Percentiles rank a stretch among this genome's conserved stretches.
These are phyloP conservation scores for Colletotrichum agaves DNA, from an alignment of 2,329 filamentous ascomycete genomes.

Conservation along the genomic window DNA sequence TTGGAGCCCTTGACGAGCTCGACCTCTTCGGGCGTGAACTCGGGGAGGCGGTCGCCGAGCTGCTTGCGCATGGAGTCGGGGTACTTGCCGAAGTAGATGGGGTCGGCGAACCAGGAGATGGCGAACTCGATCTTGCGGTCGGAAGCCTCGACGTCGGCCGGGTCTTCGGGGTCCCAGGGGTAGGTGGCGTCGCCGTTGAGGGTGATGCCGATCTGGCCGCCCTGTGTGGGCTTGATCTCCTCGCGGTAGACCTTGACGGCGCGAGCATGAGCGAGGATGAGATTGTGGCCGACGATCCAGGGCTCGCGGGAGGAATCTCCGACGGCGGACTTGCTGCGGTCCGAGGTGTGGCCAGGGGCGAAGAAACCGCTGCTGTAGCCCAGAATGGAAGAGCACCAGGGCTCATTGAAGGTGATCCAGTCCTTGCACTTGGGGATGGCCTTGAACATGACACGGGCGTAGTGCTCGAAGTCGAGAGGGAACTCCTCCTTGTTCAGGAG, in stretches of 20 bases:
- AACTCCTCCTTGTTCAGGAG: conserved; percentile 85
- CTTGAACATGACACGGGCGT: conserved; percentile 80
- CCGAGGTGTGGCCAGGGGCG: conserved; percentile 84
- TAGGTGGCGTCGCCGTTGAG: conserved; percentile 87
- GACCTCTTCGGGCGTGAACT: conserved; percentile 77
- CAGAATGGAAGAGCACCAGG: conserved; percentile 84
- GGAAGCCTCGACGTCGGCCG: conserved; percentile 78
- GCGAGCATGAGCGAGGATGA: conserved; percentile 81
- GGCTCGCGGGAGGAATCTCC: conserved; percentile 82
- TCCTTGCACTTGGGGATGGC: conserved; percentile 81
- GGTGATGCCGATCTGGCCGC: conserved; percentile 87
- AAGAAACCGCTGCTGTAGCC: conserved; percentile 83
- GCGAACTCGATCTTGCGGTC: conserved; percentile 87
- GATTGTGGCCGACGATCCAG: conserved; percentile 84
- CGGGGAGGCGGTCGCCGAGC: conserved; percentile 80
- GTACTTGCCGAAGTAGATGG: conserved; percentile 86
- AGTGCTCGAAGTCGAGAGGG: conserved; percentile 82
- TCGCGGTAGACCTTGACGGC: conserved; percentile 86
- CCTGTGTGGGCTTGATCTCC: conserved; percentile 78
- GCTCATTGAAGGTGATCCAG: conserved; percentile 94
- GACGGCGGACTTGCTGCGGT: conserved; percentile 74
- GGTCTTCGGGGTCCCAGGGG: conserved; percentile 83
- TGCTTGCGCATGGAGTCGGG: conserved; percentile 86
- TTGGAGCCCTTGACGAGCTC: conserved; percentile 85
- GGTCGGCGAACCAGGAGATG: conserved; percentile 90